These are phyloP conservation scores for Chaetomium tenue DNA, from an alignment of 495 filamentous ascomycete species.

Conservation along the genomic window DNA sequence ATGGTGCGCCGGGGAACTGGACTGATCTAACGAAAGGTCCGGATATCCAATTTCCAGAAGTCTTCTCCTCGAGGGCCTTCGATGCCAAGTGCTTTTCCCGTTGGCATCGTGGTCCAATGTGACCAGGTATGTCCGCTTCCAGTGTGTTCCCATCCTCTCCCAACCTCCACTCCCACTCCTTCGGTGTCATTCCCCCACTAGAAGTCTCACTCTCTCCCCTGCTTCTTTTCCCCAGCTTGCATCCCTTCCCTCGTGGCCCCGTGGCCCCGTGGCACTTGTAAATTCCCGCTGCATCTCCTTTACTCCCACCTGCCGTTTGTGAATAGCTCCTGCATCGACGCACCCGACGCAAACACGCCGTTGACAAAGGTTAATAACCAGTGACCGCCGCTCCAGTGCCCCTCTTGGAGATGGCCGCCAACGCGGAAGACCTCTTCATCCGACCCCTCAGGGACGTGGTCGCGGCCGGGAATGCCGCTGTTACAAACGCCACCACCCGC, in stretches of 20 bases:
- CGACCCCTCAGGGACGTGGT: conserved; percentile 41
- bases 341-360: no score
- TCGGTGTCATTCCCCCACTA: no score
- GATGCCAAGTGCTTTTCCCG: not conserved
- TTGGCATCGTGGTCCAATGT: not conserved
- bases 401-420: conserved; percentile 32
- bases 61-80: not conserved
- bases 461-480: conserved; percentile 34
- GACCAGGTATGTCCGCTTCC: not conserved
- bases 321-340: not conserved
- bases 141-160: no score
- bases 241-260: not conserved
- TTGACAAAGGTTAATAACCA: not conserved
- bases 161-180: no score
- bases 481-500: conserved; percentile 35
- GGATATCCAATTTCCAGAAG: not conserved
- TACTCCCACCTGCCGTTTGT: not conserved
- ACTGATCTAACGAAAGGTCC: not conserved
- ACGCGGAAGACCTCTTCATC: conserved; percentile 40
- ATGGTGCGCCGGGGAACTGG: not conserved
- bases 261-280: not conserved
- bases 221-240: not conserved
- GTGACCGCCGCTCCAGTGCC: no score
- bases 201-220: not conserved
- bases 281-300: not conserved